Percentiles rank a stretch among this genome's conserved stretches.
Conservation (phyloP, 1,284 basidiomycete genomes). For the Grifola frondosa region DNA sequence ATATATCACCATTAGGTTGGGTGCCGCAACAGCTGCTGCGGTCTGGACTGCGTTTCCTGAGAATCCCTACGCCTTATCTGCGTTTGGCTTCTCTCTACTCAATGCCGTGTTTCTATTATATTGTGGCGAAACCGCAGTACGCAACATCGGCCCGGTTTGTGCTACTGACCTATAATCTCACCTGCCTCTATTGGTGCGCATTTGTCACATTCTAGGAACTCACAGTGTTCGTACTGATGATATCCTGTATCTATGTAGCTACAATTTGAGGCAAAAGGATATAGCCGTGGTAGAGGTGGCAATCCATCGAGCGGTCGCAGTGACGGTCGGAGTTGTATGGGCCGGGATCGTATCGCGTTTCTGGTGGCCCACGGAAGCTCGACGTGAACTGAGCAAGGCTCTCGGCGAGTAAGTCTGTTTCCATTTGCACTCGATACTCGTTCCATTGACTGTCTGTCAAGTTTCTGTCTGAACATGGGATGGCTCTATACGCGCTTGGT, state of each 20-base stretch:
- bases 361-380: conserved; percentile 95
- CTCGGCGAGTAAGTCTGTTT: conserved; percentile 74
- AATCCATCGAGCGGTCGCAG: conserved; percentile 73
- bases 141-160: conserved; percentile 84
- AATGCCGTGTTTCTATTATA: conserved; percentile 92
- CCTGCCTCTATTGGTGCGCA: conserved; percentile 84
- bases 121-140: conserved; percentile 78
- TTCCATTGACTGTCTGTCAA: conserved; percentile 35
- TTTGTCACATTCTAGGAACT: conserved; percentile 34
- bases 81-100: conserved; percentile 91
- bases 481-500: conserved; percentile 85
- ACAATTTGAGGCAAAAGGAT: conserved; percentile 77
- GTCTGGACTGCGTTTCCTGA: conserved; percentile 78
- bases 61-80: conserved; percentile 70
- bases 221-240: not conserved
- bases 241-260: conserved; percentile 44
- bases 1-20: conserved; percentile 55
- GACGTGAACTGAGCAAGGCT: conserved; percentile 81
- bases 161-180: conserved; percentile 89
- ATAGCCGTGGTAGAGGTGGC: conserved; percentile 75
- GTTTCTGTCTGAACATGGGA: conserved; percentile 78
- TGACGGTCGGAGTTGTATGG: conserved; percentile 89
- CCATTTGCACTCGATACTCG: not conserved
- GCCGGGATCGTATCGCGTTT: conserved; percentile 84
- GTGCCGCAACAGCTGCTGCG: conserved; percentile 73